Base-by-base conservation (phyloP, 306 rosid species). In the Vicia sativa region DNA sequence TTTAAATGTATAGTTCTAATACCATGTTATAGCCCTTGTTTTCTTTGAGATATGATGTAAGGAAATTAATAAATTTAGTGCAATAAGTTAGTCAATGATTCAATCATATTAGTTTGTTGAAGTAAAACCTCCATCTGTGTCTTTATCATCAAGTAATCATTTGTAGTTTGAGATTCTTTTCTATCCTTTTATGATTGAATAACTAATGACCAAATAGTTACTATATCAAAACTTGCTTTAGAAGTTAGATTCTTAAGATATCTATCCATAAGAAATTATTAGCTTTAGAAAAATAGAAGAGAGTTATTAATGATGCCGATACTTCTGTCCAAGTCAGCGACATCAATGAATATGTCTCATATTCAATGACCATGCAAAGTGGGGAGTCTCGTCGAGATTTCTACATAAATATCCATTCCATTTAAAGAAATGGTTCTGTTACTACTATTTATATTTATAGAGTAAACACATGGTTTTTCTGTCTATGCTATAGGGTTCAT, bases 261-360 rank as follows among this genome's bases (percentile, higher is more conserved):
- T 31, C 19, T 34, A 26, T 42, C 38, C 38, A 34, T 52, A 2
- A 31, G 34, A 59, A 75, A 71, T 74, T 11, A 70, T 70, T 34
- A 66, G 44, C 16, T 49, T 42, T 1, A 43, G 55, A 67, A 54
- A 62, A 46, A 73, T 31, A 65, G 14, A 46, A 59, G 3, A 45
- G 42, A 39, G 63, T 15, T 18, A 53, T 56, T n/a, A 16, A 12
- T 13, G 3, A 14, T 52, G 23, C 13, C 55, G 65, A 76, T 28
- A 21, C 31, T 34, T 72, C 49, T 11, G 39, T 14, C 54, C 56
- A 67, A 72, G 79, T 80, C 79, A 76, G 74, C 66, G 56, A 68
- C 76, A 64, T 31, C 45, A 76, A 67, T 72, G 59, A 72, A 29
- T 67, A 31, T 67, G 71, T 37, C 73, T 66, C 84, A 71, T 79